A percentile compares a stretch with the other conserved stretches of the same genome.
phyloP scores from a whole-genome alignment of 1,284 basidiomycete genomes.

The Veloporphyrellus conicus region DNA sequence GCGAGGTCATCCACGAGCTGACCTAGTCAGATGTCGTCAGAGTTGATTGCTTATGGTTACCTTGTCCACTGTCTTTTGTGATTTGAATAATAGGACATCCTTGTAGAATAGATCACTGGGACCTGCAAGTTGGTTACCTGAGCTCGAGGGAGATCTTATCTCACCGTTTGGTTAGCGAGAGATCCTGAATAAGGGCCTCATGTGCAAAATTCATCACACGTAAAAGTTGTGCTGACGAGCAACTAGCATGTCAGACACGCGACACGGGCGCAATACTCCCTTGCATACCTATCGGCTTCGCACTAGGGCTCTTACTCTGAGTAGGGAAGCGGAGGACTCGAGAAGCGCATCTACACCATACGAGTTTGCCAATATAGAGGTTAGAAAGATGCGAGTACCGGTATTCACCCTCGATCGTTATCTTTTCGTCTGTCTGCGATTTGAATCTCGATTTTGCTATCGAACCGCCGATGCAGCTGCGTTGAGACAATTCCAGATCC shows the following conservation, averaged over 20 bases:
- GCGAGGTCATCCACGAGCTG: conserved; percentile 87
- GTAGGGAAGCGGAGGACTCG: conserved; percentile 25
- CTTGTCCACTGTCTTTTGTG: conserved; percentile 69
- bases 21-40: conserved; percentile 3
- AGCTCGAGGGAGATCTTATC: neutral
- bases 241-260: neutral
- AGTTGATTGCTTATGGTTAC: conserved; percentile 38
- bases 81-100: conserved; percentile 72
- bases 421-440: conserved; percentile 27
- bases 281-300: conserved; percentile 49
- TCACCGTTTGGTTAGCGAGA: conserved; percentile 68
- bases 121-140: conserved; percentile 1
- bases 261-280: neutral
- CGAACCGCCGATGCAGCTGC: conserved; percentile 16
- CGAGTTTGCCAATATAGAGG: conserved; percentile 10
- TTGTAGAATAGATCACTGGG: conserved; percentile 83
- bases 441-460: conserved; percentile 25
- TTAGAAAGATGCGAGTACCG: neutral
- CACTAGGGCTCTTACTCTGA: conserved; percentile 44
- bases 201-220: conserved; percentile 60
- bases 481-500: neutral
- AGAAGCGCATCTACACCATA: conserved; percentile 12
- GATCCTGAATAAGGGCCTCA: conserved; percentile 52
- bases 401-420: conserved; percentile 16
- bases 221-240: conserved; percentile 57